phyloP scores from a whole-genome alignment of 1,284 basidiomycete genomes.

The Tetrapyrgos nigripes region DNA sequence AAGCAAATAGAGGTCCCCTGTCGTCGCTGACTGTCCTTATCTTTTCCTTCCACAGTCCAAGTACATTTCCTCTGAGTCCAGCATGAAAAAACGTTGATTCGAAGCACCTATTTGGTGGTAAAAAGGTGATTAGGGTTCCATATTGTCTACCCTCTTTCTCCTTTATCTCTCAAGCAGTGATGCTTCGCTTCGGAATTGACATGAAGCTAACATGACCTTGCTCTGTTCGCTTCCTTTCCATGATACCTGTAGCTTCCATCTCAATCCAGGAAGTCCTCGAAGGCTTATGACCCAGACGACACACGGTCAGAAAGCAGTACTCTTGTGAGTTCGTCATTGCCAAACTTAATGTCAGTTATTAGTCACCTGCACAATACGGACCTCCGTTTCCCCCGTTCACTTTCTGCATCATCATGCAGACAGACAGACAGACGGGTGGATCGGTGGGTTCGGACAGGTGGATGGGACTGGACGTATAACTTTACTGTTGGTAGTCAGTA shows the following conservation, averaged over 20 bases:
- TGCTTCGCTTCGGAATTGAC: too few relatives aligned
- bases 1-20: neutral
- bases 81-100: neutral
- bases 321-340: neutral
- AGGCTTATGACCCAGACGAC: neutral
- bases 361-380: too few relatives aligned
- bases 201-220: too few relatives aligned
- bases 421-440: too few relatives aligned
- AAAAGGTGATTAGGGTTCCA: neutral
- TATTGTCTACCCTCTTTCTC: too few relatives aligned
- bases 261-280: neutral
- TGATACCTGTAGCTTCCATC: neutral
- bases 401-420: too few relatives aligned
- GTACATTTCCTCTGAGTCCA: neutral
- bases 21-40: neutral
- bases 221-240: too few relatives aligned
- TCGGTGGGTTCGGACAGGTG: neutral
- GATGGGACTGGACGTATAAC: too few relatives aligned
- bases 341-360: too few relatives aligned
- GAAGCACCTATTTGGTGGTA: neutral
- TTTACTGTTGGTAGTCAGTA: neutral
- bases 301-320: neutral
- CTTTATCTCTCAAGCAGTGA: neutral
- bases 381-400: too few relatives aligned
- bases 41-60: neutral